Evolutionary conservation across 169 alveolate species (phyloP).

Genomic region (Plasmodium ovale): DNA sequence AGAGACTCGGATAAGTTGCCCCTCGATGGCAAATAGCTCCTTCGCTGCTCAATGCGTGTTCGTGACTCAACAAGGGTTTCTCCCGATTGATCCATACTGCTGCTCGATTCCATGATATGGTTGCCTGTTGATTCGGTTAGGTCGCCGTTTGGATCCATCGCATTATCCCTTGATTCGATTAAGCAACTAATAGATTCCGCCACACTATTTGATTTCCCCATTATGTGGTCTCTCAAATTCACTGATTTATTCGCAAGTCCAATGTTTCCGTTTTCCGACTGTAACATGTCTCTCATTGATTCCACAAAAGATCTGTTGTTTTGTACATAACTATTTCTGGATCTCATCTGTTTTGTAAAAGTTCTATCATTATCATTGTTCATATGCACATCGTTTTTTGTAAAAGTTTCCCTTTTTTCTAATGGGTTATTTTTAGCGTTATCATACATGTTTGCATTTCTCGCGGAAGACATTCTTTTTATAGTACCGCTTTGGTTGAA

Average conservation of each 20-base stretch:
- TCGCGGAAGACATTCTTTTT: constrained; percentile 7
- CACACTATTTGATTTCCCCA: too few relatives aligned
- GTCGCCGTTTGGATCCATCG: too few relatives aligned
- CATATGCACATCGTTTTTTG: background rate
- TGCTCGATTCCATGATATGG: background rate
- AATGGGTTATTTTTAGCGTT: background rate
- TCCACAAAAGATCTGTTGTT: constrained; percentile 10
- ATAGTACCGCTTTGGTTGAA: background rate
- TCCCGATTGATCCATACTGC: background rate
- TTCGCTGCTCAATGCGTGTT: background rate
- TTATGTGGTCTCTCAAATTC: too few relatives aligned
- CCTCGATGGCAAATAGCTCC: constrained; percentile 6
- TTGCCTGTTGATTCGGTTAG: too few relatives aligned
- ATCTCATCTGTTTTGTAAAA: background rate
- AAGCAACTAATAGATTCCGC: too few relatives aligned
- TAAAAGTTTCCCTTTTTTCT: background rate
- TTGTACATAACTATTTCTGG: background rate
- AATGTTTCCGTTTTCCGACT: background rate
- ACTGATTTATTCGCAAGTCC: background rate
- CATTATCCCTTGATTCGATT: too few relatives aligned
- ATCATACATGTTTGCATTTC: background rate
- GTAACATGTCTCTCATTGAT: background rate
- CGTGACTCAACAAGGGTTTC: background rate
- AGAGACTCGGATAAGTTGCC: constrained; percentile 3
- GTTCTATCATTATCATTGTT: background rate